Evolutionary conservation across 169 alveolate genomes (phyloP).

Genomic region (Hepatocystis sp.): DNA sequence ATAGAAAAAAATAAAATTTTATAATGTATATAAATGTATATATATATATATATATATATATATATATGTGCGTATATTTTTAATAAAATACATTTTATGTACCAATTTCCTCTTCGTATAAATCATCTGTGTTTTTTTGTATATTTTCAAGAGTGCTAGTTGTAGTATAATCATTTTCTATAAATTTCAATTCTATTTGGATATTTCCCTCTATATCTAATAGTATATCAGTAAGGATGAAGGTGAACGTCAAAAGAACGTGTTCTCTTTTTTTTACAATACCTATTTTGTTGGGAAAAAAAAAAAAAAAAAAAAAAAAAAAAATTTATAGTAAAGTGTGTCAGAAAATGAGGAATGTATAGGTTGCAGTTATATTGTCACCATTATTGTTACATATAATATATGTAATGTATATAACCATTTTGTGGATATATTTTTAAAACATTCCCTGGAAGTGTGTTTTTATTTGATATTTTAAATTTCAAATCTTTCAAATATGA

Average conservation of each 20-base stretch:
- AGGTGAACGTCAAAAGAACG: slow-evolving; percentile 35
- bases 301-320: background rate
- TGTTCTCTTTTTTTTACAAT: slow-evolving; percentile 38
- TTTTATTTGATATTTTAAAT: slow-evolving; percentile 60
- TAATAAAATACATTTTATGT: slow-evolving; percentile 10
- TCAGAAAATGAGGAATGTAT: background rate
- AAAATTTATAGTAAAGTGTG: background rate
- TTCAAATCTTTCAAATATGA: slow-evolving; percentile 31
- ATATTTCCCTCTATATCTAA: slow-evolving; percentile 74
- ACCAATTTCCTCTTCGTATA: slow-evolving; percentile 39
- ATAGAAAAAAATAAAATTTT: background rate
- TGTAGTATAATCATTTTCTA: slow-evolving; percentile 2
- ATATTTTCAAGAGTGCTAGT: background rate
- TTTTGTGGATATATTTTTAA: slow-evolving; percentile 46
- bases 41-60: too few species aligned
- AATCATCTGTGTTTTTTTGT: slow-evolving; percentile 1
- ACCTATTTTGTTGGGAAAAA: slow-evolving; percentile 24
- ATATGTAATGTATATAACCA: too few species aligned
- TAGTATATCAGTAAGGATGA: slow-evolving; percentile 48
- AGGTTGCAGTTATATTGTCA: too few species aligned
- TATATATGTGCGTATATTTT: background rate
- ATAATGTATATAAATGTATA: slow-evolving; percentile 1
- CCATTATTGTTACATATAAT: too few species aligned
- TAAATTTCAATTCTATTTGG: slow-evolving; percentile 51
- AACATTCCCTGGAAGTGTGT: slow-evolving; percentile 39